These are phyloP conservation scores for Candida vaughaniae DNA, from an alignment of 805 yeast genomes.

Conservation along the genomic window DNA sequence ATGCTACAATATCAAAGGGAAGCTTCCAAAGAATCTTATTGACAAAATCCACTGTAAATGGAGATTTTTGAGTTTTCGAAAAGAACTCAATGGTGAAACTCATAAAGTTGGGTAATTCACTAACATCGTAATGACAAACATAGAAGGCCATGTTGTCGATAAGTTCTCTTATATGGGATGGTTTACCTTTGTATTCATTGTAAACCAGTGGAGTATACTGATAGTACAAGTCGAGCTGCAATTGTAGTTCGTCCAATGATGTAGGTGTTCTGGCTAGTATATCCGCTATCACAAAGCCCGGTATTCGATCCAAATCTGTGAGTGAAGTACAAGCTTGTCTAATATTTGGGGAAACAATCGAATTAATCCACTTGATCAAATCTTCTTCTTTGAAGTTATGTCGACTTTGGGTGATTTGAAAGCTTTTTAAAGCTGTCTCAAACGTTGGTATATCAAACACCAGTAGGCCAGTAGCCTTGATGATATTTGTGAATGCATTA, in stretches of 20 bases:
- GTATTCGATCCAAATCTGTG: constrained; percentile 28
- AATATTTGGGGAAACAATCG: constrained; percentile 30
- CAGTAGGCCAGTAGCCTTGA: no score
- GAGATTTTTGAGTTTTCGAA: constrained; percentile 18
- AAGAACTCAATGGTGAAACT: constrained; percentile 17
- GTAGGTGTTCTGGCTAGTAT: constrained; percentile 37
- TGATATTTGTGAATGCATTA: no score
- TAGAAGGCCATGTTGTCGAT: constrained; percentile 29
- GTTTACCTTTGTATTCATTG: constrained; percentile 18
- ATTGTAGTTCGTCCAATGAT: constrained; percentile 26
- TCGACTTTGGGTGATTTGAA: no score
- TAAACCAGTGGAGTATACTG: constrained; percentile 24
- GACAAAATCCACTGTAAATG: constrained; percentile 20
- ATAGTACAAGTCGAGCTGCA: constrained; percentile 39
- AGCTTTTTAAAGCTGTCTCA: no score
- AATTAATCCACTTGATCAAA: constrained; percentile 28
- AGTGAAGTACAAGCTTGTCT: constrained; percentile 32
- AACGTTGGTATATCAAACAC: no score
- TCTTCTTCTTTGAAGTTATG: constrained; percentile 11
- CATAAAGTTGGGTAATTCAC: constrained; percentile 19
- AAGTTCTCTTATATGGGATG: constrained; percentile 17
- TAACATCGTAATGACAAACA: constrained; percentile 24
- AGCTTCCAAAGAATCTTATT: constrained; percentile 28
- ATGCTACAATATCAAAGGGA: constrained; percentile 17
- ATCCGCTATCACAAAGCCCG: constrained; percentile 39